Percentiles rank a stretch among this genome's conserved stretches.
Conservation (phyloP, 352 stramenopile species). For the Pythium plurisporium region DNA sequence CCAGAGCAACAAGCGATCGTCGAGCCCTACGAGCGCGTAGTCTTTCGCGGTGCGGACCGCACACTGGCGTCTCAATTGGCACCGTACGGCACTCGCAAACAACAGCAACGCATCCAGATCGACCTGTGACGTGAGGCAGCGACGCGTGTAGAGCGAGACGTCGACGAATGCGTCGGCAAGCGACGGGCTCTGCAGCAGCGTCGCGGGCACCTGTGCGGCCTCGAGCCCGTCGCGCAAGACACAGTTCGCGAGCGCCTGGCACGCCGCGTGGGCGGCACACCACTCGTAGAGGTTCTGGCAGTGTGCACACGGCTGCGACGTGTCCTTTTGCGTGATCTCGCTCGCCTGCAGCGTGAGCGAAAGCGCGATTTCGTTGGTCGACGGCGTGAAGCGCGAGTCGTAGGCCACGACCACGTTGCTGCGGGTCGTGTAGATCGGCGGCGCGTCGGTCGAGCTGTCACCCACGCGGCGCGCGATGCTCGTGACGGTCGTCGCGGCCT, state of each 20-base stretch:
- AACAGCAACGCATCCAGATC: slow-evolving; percentile 37
- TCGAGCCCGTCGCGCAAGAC: slow-evolving; percentile 34
- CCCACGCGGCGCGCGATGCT: slow-evolving; percentile 37
- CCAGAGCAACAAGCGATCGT: slow-evolving; percentile 43
- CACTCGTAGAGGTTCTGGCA: slow-evolving; percentile 50
- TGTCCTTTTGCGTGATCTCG: slow-evolving; percentile 35
- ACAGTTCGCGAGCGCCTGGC: slow-evolving; percentile 31
- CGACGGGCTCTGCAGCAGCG: slow-evolving; percentile 13
- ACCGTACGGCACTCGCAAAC: slow-evolving; percentile 44
- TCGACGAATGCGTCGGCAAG: slow-evolving; percentile 21
- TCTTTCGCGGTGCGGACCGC: slow-evolving; percentile 20
- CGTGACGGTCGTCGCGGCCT: slow-evolving; percentile 49
- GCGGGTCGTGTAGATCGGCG: slow-evolving; percentile 25
- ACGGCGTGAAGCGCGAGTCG: slow-evolving; percentile 28
- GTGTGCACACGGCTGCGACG: slow-evolving; percentile 40
- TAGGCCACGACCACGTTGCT: slow-evolving; percentile 50
- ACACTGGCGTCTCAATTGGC: slow-evolving; percentile 47
- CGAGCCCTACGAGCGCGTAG: slow-evolving; percentile 21
- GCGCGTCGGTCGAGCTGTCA: neutral
- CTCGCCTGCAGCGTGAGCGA: slow-evolving; percentile 35
- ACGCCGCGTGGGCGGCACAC: slow-evolving; percentile 35
- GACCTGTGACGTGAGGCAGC: slow-evolving; percentile 24
- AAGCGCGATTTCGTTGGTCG: slow-evolving; percentile 33
- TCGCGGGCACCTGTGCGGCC: slow-evolving; percentile 13
- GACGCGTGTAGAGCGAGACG: slow-evolving; percentile 30